phyloP scores from a whole-genome alignment of 1,139 yeast species.

The Nakaseomyces kungkrabaensis region DNA sequence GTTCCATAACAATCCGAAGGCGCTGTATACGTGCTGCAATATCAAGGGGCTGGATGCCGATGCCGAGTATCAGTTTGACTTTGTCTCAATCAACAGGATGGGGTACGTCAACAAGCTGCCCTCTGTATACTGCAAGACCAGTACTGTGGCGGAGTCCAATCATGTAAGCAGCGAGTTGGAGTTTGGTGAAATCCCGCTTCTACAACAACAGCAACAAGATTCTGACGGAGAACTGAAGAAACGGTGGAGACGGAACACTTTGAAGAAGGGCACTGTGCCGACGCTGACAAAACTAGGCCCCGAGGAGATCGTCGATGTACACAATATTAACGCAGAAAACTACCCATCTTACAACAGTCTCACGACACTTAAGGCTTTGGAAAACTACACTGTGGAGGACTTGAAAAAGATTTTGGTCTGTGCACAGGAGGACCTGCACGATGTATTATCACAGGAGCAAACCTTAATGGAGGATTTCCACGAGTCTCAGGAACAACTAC shows the following conservation, averaged over 20 bases:
- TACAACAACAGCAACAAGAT: background rate
- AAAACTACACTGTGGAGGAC: constrained; percentile 24
- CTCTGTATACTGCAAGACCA: constrained; percentile 38
- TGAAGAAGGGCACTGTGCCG: constrained; percentile 3
- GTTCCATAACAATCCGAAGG: constrained; percentile 24
- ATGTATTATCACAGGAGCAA: constrained; percentile 23
- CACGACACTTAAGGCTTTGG: constrained; percentile 24
- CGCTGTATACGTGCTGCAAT: constrained; percentile 32
- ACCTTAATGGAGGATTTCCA: constrained; percentile 23
- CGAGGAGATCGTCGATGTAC: background rate
- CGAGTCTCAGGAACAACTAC: constrained; percentile 22
- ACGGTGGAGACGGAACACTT: constrained; percentile 11
- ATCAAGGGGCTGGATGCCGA: constrained; percentile 39
- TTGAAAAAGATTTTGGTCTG: constrained; percentile 26
- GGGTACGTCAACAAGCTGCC: constrained; percentile 40
- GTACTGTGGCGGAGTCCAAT: constrained; percentile 4
- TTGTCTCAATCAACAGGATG: constrained; percentile 42
- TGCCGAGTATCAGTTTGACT: constrained; percentile 44
- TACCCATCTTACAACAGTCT: constrained; percentile 21
- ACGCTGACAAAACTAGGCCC: background rate
- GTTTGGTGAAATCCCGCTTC: constrained; percentile 1
- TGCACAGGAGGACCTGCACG: constrained; percentile 29
- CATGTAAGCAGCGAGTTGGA: constrained; percentile 5
- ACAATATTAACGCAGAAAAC: background rate
- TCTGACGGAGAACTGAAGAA: background rate